Percentiles rank a stretch among this genome's conserved stretches.
Conservation (phyloP, 345 rosid genomes). For the Eutrema yunnanense region DNA sequence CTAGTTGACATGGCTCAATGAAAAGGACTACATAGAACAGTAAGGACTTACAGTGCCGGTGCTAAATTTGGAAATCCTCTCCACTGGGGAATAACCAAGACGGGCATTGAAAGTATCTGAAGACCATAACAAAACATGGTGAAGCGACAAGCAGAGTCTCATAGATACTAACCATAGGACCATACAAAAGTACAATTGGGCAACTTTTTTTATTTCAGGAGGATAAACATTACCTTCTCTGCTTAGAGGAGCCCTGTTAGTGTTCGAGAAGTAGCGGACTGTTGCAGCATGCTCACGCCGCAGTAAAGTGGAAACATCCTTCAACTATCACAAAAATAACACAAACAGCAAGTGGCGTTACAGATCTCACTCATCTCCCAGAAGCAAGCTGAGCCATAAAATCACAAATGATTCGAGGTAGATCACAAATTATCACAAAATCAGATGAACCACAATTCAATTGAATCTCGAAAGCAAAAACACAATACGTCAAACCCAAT, state of each 20-base stretch:
- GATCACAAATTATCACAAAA: not conserved
- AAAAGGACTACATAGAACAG: not conserved
- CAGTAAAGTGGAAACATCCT: constrained; percentile 44
- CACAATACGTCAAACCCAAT: not conserved
- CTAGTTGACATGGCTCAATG: not conserved
- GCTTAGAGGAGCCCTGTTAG: constrained; percentile 30
- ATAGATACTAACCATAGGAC: not conserved
- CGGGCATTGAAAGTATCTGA: constrained; percentile 43
- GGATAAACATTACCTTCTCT: constrained; percentile 43
- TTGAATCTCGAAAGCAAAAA: not conserved
- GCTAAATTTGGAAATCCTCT: constrained; percentile 34
- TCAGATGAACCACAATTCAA: not conserved
- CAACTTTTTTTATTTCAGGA: not conserved
- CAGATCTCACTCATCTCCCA: constrained; percentile 12
- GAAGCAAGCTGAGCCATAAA: not conserved
- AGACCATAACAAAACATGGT: constrained; percentile 18
- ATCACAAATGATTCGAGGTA: not conserved
- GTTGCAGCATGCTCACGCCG: constrained; percentile 43
- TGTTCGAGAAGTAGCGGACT: constrained; percentile 54
- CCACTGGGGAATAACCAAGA: constrained; percentile 33
- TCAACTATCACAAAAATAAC: constrained; percentile 38
- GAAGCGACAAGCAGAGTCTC: constrained; percentile 15
- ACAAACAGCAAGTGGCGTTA: not conserved
- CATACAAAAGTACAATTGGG: not conserved
- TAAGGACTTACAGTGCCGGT: constrained; percentile 42